Conservation (phyloP, 139 green algal species). For the Pseudopediastrum boryanum region DNA sequence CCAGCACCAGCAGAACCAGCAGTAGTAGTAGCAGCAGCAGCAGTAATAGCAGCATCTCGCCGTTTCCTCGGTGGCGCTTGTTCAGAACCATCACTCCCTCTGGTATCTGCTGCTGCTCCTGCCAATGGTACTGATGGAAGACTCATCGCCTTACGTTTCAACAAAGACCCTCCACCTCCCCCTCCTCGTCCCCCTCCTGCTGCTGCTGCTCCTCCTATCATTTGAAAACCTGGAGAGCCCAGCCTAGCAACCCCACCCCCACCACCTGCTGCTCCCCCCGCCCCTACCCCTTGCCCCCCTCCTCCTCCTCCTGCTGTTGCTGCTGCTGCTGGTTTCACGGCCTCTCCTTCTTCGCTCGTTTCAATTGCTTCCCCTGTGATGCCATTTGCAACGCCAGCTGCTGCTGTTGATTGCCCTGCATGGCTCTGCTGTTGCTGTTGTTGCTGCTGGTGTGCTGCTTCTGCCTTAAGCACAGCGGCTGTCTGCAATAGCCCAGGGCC, state of each 20-base stretch:
- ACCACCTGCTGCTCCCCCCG: neutral
- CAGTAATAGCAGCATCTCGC: too few relatives aligned
- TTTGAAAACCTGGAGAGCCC: too few relatives aligned
- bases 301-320: neutral
- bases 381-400: neutral
- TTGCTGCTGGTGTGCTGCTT: constrained; percentile 23
- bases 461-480: neutral
- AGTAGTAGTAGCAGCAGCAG: neutral
- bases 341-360: too few relatives aligned
- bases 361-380: too few relatives aligned
- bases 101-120: neutral
- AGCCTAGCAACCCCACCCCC: too few relatives aligned
- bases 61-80: too few relatives aligned
- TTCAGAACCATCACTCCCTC: too few relatives aligned
- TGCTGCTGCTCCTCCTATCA: too few relatives aligned
- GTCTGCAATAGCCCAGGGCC: neutral
- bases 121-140: too few relatives aligned
- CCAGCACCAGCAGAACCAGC: neutral
- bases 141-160: too few relatives aligned
- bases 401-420: neutral
- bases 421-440: constrained; percentile 4
- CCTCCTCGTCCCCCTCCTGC: neutral
- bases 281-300: neutral
- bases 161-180: too few relatives aligned
- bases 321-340: constrained; percentile 7